phyloP scores from a whole-genome alignment of 192 early-diverging fungal species.

The Coemansia sp. region DNA sequence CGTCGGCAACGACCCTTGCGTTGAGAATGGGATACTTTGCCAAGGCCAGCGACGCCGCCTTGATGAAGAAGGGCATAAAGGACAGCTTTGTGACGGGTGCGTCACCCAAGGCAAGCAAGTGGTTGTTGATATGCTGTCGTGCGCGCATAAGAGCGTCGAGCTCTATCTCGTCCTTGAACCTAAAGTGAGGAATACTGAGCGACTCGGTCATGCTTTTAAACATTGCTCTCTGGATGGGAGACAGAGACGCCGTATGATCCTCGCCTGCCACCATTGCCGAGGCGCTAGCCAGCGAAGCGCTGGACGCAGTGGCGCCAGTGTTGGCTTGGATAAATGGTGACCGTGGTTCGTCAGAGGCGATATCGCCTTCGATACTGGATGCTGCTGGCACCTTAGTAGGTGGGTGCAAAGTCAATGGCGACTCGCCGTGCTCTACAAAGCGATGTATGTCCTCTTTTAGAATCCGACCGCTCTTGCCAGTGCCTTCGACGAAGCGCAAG shows the following conservation, averaged over 20 bases:
- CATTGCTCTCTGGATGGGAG: constrained; percentile 94
- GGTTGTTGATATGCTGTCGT: constrained; percentile 67
- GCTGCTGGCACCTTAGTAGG: background rate
- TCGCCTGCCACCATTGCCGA: constrained; percentile 29
- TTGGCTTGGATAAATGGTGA: constrained; percentile 43
- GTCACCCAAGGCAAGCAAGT: constrained; percentile 57
- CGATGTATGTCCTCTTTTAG: constrained; percentile 88
- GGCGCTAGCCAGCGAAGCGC: constrained; percentile 26
- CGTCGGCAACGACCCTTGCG: constrained; percentile 59
- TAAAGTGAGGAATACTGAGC: constrained; percentile 90
- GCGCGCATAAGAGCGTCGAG: constrained; percentile 69
- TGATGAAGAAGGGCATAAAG: constrained; percentile 96
- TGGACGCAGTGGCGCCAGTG: constrained; percentile 22
- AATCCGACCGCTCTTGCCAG: constrained; percentile 84
- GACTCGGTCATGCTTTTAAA: constrained; percentile 95
- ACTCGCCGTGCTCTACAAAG: constrained; percentile 11
- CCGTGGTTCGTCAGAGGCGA: constrained; percentile 10
- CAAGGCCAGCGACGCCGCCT: constrained; percentile 82
- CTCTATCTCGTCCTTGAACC: constrained; percentile 88
- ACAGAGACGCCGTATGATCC: constrained; percentile 69
- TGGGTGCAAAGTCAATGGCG: background rate
- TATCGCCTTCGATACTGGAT: background rate
- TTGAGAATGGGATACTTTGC: constrained; percentile 87
- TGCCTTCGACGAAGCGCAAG: constrained; percentile 69
- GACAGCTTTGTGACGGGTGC: constrained; percentile 72